Evolutionary conservation across 2,329 filamentous ascomycete genomes (phyloP), one percentile per base, ranked within the genome.

Genomic region (Trichophaea hybrida): DNA sequence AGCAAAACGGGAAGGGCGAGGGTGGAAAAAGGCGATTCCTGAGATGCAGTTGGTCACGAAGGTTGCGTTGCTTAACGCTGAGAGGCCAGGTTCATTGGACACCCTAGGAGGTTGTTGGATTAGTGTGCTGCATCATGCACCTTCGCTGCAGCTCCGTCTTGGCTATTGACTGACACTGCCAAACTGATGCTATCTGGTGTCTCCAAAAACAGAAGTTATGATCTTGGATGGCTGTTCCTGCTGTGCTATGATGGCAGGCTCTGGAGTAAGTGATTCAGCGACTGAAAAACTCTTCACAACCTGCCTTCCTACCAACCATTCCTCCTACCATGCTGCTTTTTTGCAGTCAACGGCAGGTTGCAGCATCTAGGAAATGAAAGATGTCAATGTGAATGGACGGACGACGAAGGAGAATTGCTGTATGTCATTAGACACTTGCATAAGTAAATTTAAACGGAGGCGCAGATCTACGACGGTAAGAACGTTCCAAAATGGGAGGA

Each of bases 21-120:
- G 44, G 2, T n/a, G 10, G 44, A 17, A 49, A 24, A 17, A 5
- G 44, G 24, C 24, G 24, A 24, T 24, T 24, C 24, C 24, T 49
- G 44, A 12, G 44, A 49, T 49, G 44, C 44, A 49, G 44, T 49
- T 49, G 44, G 44, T 49, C 44, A 49, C 44, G 24, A 49, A 49
- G 44, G 10, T 49, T 49, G 44, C 13, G 17, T 4, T 10, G 38
- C 10, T 15, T 10, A 15, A 43, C 38, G 38, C 38, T 49, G 10
- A 17, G 17, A 17, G 15, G 13, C 13, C 10, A 24, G 44, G 8
- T 12, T 17, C 13, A 49, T 49, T 15, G 44, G 44, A 2, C 10
- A 24, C 17, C 10, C 15, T 17, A 49, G 12, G 13, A 2, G 15
- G 12, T 49, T 17, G 8, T 8, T 12, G 13, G 12, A 1, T 8